These are phyloP conservation scores for Pezicula neosporulosa DNA, from an alignment of 2,329 filamentous ascomycete genomes.

Conservation along the genomic window DNA sequence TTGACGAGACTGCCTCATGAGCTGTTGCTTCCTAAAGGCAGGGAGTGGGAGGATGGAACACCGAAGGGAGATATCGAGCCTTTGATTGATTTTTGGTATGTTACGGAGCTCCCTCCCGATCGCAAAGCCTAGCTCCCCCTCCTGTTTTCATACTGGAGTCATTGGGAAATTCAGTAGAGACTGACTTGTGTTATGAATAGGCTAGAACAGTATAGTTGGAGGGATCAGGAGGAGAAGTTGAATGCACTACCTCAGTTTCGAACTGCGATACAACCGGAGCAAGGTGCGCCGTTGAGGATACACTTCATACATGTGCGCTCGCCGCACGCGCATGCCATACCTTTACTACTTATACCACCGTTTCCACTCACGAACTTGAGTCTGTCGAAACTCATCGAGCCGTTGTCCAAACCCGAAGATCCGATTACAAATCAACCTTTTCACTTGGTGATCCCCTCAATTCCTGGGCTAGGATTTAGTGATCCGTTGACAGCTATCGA, in stretches of 20 bases:
- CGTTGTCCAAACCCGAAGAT: conserved; percentile 50
- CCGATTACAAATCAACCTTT: conserved; percentile 46
- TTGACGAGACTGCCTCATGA: conserved; percentile 63
- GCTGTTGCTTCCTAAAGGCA: conserved; percentile 40
- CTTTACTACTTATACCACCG: conserved; percentile 61
- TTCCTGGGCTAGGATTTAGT: conserved; percentile 66
- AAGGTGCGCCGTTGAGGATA: conserved; percentile 42
- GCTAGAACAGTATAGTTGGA: conserved; percentile 66
- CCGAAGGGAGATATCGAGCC: conserved; percentile 61
- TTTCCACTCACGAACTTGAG: conserved; percentile 65
- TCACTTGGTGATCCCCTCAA: conserved; percentile 62
- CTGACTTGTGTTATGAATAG: conserved; percentile 31
- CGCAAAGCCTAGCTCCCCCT: neutral
- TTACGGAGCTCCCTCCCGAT: conserved; percentile 3
- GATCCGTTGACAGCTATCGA: conserved; percentile 45
- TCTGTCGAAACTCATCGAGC: conserved; percentile 50
- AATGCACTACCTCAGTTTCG: conserved; percentile 65
- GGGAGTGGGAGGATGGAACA: conserved; percentile 48
- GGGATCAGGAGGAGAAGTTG: conserved; percentile 51
- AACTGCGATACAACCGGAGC: conserved; percentile 40
- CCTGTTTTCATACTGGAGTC: no score
- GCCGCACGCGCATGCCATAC: conserved; percentile 49
- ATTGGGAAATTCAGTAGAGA: neutral
- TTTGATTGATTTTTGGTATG: conserved; percentile 62
- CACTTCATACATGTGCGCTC: conserved; percentile 65